Conservation (phyloP, 805 yeast species). For the Metschnikowia amazonensis region DNA sequence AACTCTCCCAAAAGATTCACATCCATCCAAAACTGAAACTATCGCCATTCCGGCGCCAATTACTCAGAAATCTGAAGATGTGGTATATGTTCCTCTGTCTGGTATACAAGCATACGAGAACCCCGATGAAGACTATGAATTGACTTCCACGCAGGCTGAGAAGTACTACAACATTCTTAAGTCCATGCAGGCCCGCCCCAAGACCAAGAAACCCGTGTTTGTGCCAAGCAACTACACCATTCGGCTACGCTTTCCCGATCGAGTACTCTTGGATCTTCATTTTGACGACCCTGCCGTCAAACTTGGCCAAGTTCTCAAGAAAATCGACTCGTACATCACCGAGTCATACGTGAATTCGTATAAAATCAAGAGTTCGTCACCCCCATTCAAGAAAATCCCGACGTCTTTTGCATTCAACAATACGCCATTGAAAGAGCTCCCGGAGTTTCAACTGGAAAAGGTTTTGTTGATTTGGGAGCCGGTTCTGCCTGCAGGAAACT, state of each 20-base stretch:
- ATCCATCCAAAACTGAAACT: too few relatives aligned
- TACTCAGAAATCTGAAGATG: slow-evolving; percentile 10
- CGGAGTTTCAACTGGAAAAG: slow-evolving; percentile 30
- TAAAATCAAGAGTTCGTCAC: slow-evolving; percentile 32
- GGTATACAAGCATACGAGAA: slow-evolving; percentile 28
- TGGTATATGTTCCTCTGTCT: slow-evolving; percentile 13
- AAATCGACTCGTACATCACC: slow-evolving; percentile 30
- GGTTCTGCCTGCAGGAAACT: slow-evolving; percentile 24
- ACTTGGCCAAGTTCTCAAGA: slow-evolving; percentile 36
- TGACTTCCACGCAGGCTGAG: slow-evolving; percentile 38
- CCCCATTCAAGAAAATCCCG: slow-evolving; percentile 33
- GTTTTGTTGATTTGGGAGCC: slow-evolving; percentile 37
- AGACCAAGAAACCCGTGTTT: slow-evolving; percentile 12
- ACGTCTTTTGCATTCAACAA: slow-evolving; percentile 29
- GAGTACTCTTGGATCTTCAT: slow-evolving; percentile 32
- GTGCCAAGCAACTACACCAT: slow-evolving; percentile 28
- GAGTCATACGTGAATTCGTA: slow-evolving; percentile 29
- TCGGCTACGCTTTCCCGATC: slow-evolving; percentile 39
- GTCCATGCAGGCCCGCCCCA: slow-evolving; percentile 20
- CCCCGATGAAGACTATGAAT: slow-evolving; percentile 40
- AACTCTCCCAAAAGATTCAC: too few relatives aligned
- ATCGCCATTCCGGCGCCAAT: too few relatives aligned
- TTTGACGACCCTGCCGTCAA: slow-evolving; percentile 26
- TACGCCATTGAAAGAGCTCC: slow-evolving; percentile 23
- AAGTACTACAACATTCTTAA: slow-evolving; percentile 33